Conservation (phyloP, 1,284 basidiomycete species). For the Gastroboletus turbinatus region DNA sequence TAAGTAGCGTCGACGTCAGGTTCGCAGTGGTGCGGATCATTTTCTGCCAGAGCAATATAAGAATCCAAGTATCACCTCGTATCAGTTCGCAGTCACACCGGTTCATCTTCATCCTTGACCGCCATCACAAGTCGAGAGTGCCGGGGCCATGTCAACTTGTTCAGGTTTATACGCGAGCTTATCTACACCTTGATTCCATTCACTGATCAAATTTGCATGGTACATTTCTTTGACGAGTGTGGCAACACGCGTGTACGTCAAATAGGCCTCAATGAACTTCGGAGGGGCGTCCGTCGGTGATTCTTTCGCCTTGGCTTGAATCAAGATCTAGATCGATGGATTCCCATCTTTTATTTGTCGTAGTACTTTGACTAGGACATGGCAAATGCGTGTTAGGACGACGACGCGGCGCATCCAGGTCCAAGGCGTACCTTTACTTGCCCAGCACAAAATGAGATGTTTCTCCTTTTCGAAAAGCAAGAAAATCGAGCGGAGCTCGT, state of each 20-base stretch:
- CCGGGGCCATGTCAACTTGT: conserved; percentile 74
- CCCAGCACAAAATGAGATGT: conserved; percentile 82
- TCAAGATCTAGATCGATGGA: conserved; percentile 60
- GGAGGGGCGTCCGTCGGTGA: conserved; percentile 65
- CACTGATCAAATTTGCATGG: conserved; percentile 75
- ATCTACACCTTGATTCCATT: conserved; percentile 70
- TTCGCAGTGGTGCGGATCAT: conserved; percentile 70
- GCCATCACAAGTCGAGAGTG: conserved; percentile 81
- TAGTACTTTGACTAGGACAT: conserved; percentile 65
- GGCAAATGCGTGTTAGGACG: conserved; percentile 21
- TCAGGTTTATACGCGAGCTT: conserved; percentile 63
- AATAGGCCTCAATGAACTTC: conserved; percentile 59
- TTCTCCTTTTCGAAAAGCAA: conserved; percentile 79
- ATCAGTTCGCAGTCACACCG: conserved; percentile 54
- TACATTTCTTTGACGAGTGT: conserved; percentile 76
- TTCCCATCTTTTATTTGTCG: conserved; percentile 62
- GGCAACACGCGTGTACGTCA: conserved; percentile 61
- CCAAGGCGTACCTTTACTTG: conserved; percentile 73
- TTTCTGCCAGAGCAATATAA: conserved; percentile 54
- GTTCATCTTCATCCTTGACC: conserved; percentile 88
- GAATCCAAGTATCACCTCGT: neutral
- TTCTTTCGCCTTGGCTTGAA: conserved; percentile 75
- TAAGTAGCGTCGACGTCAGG: conserved; percentile 84
- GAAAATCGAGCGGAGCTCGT: conserved; percentile 94
- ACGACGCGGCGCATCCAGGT: conserved; percentile 2